Evolutionary conservation across 2,329 filamentous ascomycete genomes (phyloP).

Genomic region (Seiridium unicorne): DNA sequence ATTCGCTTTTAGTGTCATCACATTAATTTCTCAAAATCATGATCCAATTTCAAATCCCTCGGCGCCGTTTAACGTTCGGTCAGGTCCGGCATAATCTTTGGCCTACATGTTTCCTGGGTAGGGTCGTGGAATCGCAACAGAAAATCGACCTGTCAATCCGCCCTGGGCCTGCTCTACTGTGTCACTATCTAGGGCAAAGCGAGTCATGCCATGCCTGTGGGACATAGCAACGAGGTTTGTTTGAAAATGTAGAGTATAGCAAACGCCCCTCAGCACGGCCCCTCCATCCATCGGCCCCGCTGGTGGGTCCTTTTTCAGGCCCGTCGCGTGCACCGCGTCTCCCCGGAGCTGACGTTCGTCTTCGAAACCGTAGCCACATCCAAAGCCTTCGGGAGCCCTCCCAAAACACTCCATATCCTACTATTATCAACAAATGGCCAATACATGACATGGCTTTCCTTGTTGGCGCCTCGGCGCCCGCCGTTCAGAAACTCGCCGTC

Average conservation of each 20-base stretch:
- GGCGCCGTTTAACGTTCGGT: too few relatives aligned
- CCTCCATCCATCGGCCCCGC: neutral
- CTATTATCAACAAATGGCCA: neutral
- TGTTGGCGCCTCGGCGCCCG: slow-evolving; percentile 23
- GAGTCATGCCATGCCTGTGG: neutral
- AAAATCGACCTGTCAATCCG: too few relatives aligned
- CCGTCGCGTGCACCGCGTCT: slow-evolving; percentile 4
- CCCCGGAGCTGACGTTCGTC: neutral
- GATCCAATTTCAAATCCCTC: too few relatives aligned
- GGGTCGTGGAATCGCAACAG: too few relatives aligned
- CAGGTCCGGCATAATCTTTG: too few relatives aligned
- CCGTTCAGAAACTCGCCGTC: slow-evolving; percentile 60
- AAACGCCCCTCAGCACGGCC: neutral
- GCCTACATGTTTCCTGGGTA: too few relatives aligned
- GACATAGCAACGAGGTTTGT: neutral
- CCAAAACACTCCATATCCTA: neutral
- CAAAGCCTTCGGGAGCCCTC: neutral
- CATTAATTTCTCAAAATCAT: too few relatives aligned
- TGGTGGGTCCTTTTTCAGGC: neutral
- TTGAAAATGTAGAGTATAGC: neutral
- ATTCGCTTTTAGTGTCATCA: too few relatives aligned
- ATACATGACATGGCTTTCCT: slow-evolving; percentile 26
- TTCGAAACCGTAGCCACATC: neutral
- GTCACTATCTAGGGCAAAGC: too few relatives aligned
- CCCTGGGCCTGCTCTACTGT: too few relatives aligned